Base-by-base conservation (phyloP, 78 protist species). In the Cyanophora paradoxa region DNA sequence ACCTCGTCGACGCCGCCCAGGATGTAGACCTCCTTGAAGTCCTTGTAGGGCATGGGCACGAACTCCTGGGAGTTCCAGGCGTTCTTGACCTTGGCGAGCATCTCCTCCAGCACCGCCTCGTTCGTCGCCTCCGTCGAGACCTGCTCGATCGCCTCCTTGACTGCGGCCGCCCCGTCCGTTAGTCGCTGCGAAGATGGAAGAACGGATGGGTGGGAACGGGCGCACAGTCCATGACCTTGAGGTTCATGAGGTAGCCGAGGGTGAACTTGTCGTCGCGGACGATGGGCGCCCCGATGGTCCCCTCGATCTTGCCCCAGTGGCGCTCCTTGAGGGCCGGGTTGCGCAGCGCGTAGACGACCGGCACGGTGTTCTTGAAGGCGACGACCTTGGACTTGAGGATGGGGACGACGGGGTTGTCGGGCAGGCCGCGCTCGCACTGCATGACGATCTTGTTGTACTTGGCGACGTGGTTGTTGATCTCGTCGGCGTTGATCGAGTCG, bases 1-100 rank as follows among this genome's bases (percentile, higher is more conserved):
- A 86, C 31, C 8, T 86, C 86, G n/a, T 82, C 83, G 40, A 86
- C 70, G 11, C 57, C 61, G 72, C 74, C 83, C 39, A 84, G 75
- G 56, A 78, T 78, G 75, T 31, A 78, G 16, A 75, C 69, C 30
- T 84, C 84, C 33, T 72, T 69, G 34, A 2, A 2, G 26, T 84
- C 84, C 63, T 75, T 52, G 88, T 74, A 76, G 37, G 13, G 30
- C 28, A 66, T 74, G 64, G 62, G 28, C 48, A 8, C n/a, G 34
- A 84, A 61, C 28, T 80, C 84, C 3, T 39, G 31, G 8, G 3
- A 13, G 34, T 20, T 50, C 89, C 89, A 84, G 37, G 3, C 0
- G 33, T 0, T 48, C 66, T 70, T 31, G 42, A 77, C 64, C 71
- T 77, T 77, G 68, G 22, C 42, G 44, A 77, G 82, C 76, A 77